Evolutionary conservation across 2,329 filamentous ascomycete species (phyloP).

Genomic region (Neofusicoccum parvum): DNA sequence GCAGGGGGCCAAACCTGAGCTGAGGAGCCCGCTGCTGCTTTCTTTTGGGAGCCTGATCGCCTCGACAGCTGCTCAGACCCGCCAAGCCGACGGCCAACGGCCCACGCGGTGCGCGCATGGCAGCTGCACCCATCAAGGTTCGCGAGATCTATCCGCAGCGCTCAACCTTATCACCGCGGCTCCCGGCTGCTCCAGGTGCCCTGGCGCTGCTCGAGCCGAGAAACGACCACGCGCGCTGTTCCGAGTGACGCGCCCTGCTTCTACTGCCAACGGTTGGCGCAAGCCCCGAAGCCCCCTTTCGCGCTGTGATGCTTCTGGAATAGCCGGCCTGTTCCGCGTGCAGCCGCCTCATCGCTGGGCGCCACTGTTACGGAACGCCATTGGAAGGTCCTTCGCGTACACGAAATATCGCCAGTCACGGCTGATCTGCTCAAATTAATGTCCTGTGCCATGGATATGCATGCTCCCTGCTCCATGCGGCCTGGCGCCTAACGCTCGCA

Average conservation of each 20-base stretch:
- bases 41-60: constrained; percentile 1
- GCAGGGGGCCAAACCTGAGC: background rate
- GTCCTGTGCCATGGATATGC: background rate
- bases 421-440: constrained; percentile 9
- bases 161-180: constrained; percentile 8
- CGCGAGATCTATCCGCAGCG: background rate
- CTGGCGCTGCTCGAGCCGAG: constrained; percentile 6
- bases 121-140: background rate
- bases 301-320: constrained; percentile 5
- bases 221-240: background rate
- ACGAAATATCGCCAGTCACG: background rate
- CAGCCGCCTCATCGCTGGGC: constrained; percentile 14
- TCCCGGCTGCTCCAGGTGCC: no score
- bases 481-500: background rate
- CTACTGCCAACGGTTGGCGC: constrained; percentile 3
- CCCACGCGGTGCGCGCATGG: background rate
- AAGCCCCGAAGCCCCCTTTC: constrained; percentile 7
- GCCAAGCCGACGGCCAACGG: background rate
- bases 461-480: background rate
- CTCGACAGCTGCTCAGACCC: background rate
- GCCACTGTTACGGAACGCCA: background rate
- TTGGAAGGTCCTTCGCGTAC: background rate
- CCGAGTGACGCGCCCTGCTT: background rate
- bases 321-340: constrained; percentile 9
- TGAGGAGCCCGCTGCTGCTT: constrained; percentile 2